Evolutionary conservation across 2,329 filamentous ascomycete species (phyloP).

Genomic region (Aspergillus sp.): DNA sequence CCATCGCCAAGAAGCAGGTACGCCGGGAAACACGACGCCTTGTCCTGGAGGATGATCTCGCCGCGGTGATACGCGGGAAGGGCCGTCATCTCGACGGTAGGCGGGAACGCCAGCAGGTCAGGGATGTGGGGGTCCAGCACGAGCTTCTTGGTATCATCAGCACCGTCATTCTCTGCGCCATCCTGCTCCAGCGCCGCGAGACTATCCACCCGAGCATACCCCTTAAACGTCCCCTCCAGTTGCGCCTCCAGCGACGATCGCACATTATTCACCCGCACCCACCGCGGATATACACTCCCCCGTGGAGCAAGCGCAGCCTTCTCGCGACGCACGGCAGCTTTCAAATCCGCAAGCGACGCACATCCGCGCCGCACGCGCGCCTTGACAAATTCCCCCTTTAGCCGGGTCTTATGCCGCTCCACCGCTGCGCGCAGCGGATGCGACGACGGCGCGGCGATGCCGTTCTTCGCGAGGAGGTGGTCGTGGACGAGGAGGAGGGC

Average conservation of each 20-base stretch:
- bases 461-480: constrained; percentile 73
- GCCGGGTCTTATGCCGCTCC: constrained; percentile 75
- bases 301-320: constrained; percentile 46
- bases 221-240: constrained; percentile 69
- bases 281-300: constrained; percentile 66
- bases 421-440: constrained; percentile 76
- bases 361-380: constrained; percentile 70
- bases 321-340: constrained; percentile 31
- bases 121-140: constrained; percentile 75
- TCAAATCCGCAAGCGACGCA: constrained; percentile 64
- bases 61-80: constrained; percentile 72
- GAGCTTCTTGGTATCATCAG: constrained; percentile 17
- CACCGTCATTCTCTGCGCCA: constrained; percentile 35
- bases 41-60: constrained; percentile 87
- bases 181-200: constrained; percentile 57
- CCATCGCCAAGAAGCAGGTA: constrained; percentile 68
- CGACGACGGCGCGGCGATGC: constrained; percentile 74
- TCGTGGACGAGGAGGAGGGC: constrained; percentile 84
- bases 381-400: constrained; percentile 79
- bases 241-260: constrained; percentile 69
- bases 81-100: constrained; percentile 68
- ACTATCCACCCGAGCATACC: constrained; percentile 55
- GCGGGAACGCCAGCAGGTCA: constrained; percentile 75
- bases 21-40: constrained; percentile 94
- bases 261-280: constrained; percentile 84